Percentiles rank a stretch among this genome's conserved stretches.
These are phyloP conservation scores for Stellera chamaejasme DNA, from an alignment of 345 rosid species.

Conservation along the genomic window DNA sequence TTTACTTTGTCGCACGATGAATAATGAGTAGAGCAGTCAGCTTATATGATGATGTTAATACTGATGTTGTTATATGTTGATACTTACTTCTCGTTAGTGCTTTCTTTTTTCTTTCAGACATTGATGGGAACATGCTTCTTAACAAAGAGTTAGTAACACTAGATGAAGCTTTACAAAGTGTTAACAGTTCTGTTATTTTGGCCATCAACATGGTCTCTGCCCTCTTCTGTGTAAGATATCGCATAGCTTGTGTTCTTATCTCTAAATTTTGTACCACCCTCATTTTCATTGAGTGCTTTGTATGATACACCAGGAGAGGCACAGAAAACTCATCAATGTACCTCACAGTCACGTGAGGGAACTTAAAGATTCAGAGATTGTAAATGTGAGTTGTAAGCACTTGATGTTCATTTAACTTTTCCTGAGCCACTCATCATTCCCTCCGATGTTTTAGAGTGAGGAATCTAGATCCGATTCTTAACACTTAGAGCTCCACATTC, in stretches of 20 bases:
- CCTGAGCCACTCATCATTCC: background rate
- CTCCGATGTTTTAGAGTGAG: constrained; percentile 7
- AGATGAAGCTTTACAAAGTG: constrained; percentile 83
- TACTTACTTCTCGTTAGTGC: background rate
- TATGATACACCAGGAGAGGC: constrained; percentile 42
- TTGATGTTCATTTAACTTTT: constrained; percentile 8
- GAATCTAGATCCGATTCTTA: background rate
- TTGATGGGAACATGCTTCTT: constrained; percentile 72
- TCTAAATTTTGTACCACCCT: constrained; percentile 2
- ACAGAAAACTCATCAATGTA: constrained; percentile 37
- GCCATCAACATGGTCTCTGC: constrained; percentile 58
- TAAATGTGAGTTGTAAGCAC: constrained; percentile 35
- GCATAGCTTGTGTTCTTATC: constrained; percentile 12
- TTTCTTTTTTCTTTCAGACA: constrained; percentile 39
- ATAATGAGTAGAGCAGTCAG: too few species aligned
- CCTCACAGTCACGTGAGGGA: constrained; percentile 38
- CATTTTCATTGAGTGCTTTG: constrained; percentile 8
- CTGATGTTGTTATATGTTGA: too few species aligned
- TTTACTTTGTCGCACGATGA: too few species aligned
- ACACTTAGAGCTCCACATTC: background rate
- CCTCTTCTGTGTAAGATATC: constrained; percentile 52
- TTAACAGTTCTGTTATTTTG: constrained; percentile 75
- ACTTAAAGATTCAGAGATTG: constrained; percentile 46
- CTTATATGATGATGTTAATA: too few species aligned
- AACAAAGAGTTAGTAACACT: constrained; percentile 78